Conservation (phyloP, 108 stramenopile genomes). For the Mayamaea pseudoterrestris region DNA sequence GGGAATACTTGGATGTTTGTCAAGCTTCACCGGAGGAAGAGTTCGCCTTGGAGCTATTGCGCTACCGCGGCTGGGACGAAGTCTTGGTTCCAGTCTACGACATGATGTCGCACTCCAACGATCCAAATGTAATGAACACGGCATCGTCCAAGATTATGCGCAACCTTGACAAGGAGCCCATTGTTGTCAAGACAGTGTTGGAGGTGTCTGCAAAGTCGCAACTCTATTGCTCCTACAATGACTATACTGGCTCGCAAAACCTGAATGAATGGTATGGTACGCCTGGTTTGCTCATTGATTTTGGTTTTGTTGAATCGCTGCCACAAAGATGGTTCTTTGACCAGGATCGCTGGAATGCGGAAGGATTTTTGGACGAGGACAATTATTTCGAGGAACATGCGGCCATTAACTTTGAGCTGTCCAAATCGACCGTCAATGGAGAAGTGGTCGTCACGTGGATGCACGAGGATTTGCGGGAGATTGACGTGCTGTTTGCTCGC, state of each 20-base stretch:
- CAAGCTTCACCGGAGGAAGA: no score
- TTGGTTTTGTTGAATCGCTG: slow-evolving; percentile 69
- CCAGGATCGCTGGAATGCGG: slow-evolving; percentile 1
- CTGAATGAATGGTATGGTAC: slow-evolving; percentile 19
- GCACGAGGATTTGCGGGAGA: slow-evolving; percentile 10
- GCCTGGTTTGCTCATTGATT: slow-evolving; percentile 49
- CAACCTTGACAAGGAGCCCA: slow-evolving; percentile 9
- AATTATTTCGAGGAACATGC: slow-evolving; percentile 22
- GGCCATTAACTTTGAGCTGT: slow-evolving; percentile 9
- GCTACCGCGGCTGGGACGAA: no score
- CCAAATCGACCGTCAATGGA: neutral
- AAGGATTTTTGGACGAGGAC: slow-evolving; percentile 5
- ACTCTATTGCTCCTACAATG: slow-evolving; percentile 55
- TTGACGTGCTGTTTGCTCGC: slow-evolving; percentile 1
- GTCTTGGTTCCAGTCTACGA: slow-evolving; percentile 53
- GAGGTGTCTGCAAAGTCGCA: slow-evolving; percentile 47
- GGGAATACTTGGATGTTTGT: no score
- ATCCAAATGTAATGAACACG: slow-evolving; percentile 13
- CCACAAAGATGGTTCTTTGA: slow-evolving; percentile 62
- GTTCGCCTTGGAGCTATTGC: no score
- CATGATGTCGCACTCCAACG: slow-evolving; percentile 46
- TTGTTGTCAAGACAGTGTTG: slow-evolving; percentile 16
- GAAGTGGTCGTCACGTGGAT: slow-evolving; percentile 11
- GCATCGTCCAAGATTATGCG: slow-evolving; percentile 6
- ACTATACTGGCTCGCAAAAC: slow-evolving; percentile 4